Conservation (phyloP, 768 basidiomycete species). For the Multifurca ochricompacta region DNA sequence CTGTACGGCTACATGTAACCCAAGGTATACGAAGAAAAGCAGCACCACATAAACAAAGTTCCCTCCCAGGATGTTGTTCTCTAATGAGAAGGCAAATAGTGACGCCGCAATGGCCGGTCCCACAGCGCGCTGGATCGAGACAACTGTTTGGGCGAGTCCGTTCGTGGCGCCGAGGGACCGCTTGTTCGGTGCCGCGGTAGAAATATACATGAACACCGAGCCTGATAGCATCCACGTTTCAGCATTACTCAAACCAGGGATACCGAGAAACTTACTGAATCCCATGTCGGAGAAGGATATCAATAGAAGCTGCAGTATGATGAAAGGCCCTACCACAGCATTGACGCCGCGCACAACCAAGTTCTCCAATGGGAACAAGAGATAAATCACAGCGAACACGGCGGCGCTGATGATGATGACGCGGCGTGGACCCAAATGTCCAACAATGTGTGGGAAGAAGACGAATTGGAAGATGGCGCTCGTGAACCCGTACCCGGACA, state of each 20-base stretch:
- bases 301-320: conserved; percentile 3
- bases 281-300: conserved; percentile 8
- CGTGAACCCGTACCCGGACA: conserved; percentile 31
- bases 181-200: conserved; percentile 54
- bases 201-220: conserved; percentile 64
- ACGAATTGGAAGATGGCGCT: conserved; percentile 33
- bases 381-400: conserved; percentile 23
- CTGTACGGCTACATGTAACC: background rate
- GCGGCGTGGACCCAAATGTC: conserved; percentile 31
- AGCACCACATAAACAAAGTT: conserved; percentile 10
- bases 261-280: conserved; percentile 9
- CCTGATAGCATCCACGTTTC: too few species aligned
- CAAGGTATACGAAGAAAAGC: background rate
- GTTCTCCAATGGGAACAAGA: conserved; percentile 26
- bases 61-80: conserved; percentile 41
- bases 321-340: background rate
- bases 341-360: background rate
- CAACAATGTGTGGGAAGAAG: conserved; percentile 32
- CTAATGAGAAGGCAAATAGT: conserved; percentile 55
- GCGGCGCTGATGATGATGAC: conserved; percentile 25
- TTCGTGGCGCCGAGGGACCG: conserved; percentile 63
- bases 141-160: conserved; percentile 37
- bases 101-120: conserved; percentile 55
- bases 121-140: conserved; percentile 34
- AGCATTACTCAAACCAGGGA: too few species aligned